Conservation (phyloP, 306 rosid species). For the Gastrolobium bilobum region DNA sequence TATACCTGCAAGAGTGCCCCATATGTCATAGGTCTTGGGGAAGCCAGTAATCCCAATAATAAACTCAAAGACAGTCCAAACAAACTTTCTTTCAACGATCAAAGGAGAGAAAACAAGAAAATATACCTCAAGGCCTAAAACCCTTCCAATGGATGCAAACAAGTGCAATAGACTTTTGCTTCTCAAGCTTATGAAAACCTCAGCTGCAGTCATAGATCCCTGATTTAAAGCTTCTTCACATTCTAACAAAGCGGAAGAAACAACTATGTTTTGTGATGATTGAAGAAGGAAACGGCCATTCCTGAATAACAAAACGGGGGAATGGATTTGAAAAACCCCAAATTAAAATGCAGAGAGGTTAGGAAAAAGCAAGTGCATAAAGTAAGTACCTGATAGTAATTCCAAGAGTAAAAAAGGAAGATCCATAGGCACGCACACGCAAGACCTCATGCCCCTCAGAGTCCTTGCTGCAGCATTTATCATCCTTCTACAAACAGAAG, state of each 20-base stretch:
- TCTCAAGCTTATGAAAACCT: slow-evolving; percentile 89
- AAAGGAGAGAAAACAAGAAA: slow-evolving; percentile 29
- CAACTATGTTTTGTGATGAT: slow-evolving; percentile 77
- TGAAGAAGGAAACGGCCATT: slow-evolving; percentile 95
- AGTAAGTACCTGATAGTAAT: slow-evolving; percentile 83
- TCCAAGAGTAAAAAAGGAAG: slow-evolving; percentile 86
- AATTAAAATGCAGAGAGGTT: slow-evolving; percentile 26
- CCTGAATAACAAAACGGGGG: slow-evolving; percentile 60
- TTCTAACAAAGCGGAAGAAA: slow-evolving; percentile 69
- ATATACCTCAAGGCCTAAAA: slow-evolving; percentile 92
- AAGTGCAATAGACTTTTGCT: slow-evolving; percentile 90
- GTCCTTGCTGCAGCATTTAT: slow-evolving; percentile 57
- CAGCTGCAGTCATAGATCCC: slow-evolving; percentile 88
- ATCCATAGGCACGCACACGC: slow-evolving; percentile 89
- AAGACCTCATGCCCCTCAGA: slow-evolving; percentile 85
- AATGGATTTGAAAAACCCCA: slow-evolving; percentile 34
- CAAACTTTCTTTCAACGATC: background rate
- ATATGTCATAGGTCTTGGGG: slow-evolving; percentile 39
- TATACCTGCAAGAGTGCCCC: slow-evolving; percentile 72
- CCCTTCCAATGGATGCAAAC: slow-evolving; percentile 89
- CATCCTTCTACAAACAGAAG: slow-evolving; percentile 70
- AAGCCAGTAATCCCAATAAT: slow-evolving; percentile 32
- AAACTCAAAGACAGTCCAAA: slow-evolving; percentile 43
- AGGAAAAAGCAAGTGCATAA: slow-evolving; percentile 17
- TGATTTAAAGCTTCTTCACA: slow-evolving; percentile 97